A percentile compares a stretch with the other conserved stretches of the same genome.
Evolutionary conservation across 2,329 filamentous ascomycete genomes (phyloP).

Genomic region (Monilinia polystroma): DNA sequence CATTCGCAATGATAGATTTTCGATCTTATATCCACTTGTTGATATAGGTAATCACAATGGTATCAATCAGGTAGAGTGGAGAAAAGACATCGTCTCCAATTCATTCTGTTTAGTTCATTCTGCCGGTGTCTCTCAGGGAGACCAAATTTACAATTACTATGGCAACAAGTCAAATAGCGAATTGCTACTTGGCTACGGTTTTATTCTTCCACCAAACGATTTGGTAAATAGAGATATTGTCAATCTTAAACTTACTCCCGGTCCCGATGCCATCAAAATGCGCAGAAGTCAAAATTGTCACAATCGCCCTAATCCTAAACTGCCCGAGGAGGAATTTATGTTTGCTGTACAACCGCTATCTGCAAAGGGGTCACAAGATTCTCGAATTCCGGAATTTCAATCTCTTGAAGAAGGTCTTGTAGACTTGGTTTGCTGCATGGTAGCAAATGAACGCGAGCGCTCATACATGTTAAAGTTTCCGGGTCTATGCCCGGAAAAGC

Average conservation of each 20-base stretch:
- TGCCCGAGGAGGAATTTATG: constrained; percentile 35
- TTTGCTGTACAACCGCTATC: constrained; percentile 24
- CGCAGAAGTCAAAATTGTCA: constrained; percentile 34
- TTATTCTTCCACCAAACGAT: constrained; percentile 50
- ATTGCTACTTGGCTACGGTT: constrained; percentile 63
- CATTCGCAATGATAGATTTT: constrained; percentile 40
- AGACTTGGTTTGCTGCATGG: constrained; percentile 35
- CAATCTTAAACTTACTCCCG: constrained; percentile 35
- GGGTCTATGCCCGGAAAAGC: constrained; percentile 27
- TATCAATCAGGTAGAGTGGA: constrained; percentile 59
- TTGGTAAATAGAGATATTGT: constrained; percentile 41
- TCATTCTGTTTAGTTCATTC: constrained; percentile 47
- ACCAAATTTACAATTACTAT: constrained; percentile 68
- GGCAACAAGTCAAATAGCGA: constrained; percentile 74
- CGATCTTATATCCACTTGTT: constrained; percentile 67
- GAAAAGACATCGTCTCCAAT: constrained; percentile 44
- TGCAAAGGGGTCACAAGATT: not conserved
- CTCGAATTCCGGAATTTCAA: constrained; percentile 21
- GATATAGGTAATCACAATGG: constrained; percentile 73
- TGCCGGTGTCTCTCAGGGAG: constrained; percentile 49
- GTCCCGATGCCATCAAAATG: constrained; percentile 24
- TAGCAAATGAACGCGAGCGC: constrained; percentile 33
- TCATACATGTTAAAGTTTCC: constrained; percentile 24
- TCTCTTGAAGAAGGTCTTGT: constrained; percentile 35
- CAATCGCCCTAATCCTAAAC: constrained; percentile 1